Conservation (phyloP, 805 yeast species). For the Wickerhamiella parazyma region DNA sequence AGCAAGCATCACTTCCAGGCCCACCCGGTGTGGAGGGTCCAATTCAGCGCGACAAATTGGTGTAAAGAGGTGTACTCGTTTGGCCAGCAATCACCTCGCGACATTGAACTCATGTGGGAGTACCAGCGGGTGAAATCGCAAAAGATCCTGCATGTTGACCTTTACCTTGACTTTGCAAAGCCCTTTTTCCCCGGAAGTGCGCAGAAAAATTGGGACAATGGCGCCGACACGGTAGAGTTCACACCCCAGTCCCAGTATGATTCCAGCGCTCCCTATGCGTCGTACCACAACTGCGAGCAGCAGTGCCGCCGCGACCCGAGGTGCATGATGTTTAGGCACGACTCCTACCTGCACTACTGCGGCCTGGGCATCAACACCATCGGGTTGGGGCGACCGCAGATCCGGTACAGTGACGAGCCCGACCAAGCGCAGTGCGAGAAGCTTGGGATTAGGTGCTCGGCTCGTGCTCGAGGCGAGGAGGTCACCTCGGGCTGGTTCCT, state of each 20-base stretch:
- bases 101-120: slow-evolving; percentile 18
- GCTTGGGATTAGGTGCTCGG: slow-evolving; percentile 12
- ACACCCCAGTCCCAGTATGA: slow-evolving; percentile 8
- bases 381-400: slow-evolving; percentile 21
- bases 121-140: slow-evolving; percentile 15
- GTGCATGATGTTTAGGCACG: slow-evolving; percentile 21
- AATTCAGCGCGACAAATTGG: slow-evolving; percentile 18
- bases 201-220: slow-evolving; percentile 22
- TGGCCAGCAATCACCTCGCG: slow-evolving; percentile 17
- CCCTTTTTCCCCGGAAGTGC: slow-evolving; percentile 14
- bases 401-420: slow-evolving; percentile 13
- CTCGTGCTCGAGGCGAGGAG: slow-evolving; percentile 12
- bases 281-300: slow-evolving; percentile 16
- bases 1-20: slow-evolving; percentile 21
- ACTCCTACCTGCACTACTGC: slow-evolving; percentile 20
- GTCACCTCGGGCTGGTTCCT: slow-evolving; percentile 21
- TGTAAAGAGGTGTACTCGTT: slow-evolving; percentile 20
- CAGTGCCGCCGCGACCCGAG: slow-evolving; percentile 16
- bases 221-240: slow-evolving; percentile 17
- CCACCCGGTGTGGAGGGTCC: slow-evolving; percentile 16
- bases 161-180: slow-evolving; percentile 21
- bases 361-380: slow-evolving; percentile 21
- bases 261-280: slow-evolving; percentile 15
- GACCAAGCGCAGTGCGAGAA: slow-evolving; percentile 10
- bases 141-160: slow-evolving; percentile 17